phyloP scores from a whole-genome alignment of 352 stramenopile genomes.

The Pythium phragmitis region DNA sequence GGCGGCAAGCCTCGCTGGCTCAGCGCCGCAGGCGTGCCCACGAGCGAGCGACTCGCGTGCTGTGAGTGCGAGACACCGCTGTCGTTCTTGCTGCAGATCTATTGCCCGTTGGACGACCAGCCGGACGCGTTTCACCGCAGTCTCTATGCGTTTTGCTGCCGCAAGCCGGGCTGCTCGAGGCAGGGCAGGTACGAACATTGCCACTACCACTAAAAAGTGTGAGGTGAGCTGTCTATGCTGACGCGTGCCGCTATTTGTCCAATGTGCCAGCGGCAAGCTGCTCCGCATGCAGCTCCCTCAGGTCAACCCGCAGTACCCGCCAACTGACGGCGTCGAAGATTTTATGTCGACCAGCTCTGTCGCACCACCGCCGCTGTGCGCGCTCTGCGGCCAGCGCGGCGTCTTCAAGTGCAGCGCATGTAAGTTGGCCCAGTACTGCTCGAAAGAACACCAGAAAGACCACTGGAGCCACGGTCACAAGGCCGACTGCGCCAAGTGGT shows the following conservation, averaged over 20 bases:
- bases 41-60: constrained; percentile 48
- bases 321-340: constrained; percentile 38
- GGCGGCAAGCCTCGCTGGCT: constrained; percentile 90
- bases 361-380: constrained; percentile 34
- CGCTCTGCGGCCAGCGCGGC: constrained; percentile 60
- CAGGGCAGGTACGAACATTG: constrained; percentile 35
- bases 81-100: constrained; percentile 90
- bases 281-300: constrained; percentile 88
- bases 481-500: constrained; percentile 58
- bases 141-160: constrained; percentile 93
- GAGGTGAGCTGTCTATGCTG: not conserved
- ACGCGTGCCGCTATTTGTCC: not conserved
- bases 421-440: constrained; percentile 77
- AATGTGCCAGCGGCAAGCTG: constrained; percentile 45
- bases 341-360: constrained; percentile 16
- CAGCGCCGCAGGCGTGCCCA: constrained; percentile 50
- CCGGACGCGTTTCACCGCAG: constrained; percentile 91
- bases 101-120: constrained; percentile 89
- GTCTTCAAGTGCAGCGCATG: constrained; percentile 71
- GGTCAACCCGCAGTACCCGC: constrained; percentile 90
- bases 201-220: not conserved
- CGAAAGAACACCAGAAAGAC: constrained; percentile 76
- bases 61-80: constrained; percentile 45
- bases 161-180: constrained; percentile 50
- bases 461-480: constrained; percentile 79